Evolutionary conservation across 2,329 filamentous ascomycete species (phyloP).

Genomic region (Teratosphaeria zuluensis): DNA sequence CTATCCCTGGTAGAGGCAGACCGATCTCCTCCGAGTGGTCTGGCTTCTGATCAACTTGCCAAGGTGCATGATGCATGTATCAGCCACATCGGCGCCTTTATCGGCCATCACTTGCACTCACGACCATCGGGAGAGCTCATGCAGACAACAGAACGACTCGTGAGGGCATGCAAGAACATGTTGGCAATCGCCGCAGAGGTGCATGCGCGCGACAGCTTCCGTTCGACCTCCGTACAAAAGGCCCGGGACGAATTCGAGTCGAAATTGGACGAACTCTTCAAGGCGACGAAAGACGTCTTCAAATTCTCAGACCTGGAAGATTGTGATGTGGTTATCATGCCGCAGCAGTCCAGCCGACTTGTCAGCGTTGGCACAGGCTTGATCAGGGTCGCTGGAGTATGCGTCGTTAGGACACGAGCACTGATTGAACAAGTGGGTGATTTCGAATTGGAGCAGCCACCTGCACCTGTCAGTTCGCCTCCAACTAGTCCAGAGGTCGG

Average conservation of each 20-base stretch:
- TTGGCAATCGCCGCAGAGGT: slow-evolving; percentile 73
- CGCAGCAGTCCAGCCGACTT: slow-evolving; percentile 29
- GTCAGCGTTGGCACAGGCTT: slow-evolving; percentile 21
- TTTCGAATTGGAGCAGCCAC: slow-evolving; percentile 13
- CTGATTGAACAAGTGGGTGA: slow-evolving; percentile 67
- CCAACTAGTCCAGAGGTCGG: not conserved
- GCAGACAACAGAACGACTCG: slow-evolving; percentile 71
- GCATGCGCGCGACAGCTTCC: slow-evolving; percentile 63
- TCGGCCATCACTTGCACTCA: slow-evolving; percentile 88
- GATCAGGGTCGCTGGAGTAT: slow-evolving; percentile 78
- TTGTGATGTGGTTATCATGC: slow-evolving; percentile 67
- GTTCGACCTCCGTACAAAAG: slow-evolving; percentile 55
- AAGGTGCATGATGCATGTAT: slow-evolving; percentile 79
- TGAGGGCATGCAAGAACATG: slow-evolving; percentile 69
- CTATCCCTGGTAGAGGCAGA: slow-evolving; percentile 19
- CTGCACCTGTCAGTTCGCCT: not conserved
- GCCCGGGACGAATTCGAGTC: slow-evolving; percentile 70
- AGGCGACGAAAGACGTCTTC: slow-evolving; percentile 71
- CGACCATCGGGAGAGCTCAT: slow-evolving; percentile 77
- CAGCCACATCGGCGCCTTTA: slow-evolving; percentile 84
- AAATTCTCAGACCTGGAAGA: slow-evolving; percentile 57
- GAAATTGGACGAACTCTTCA: slow-evolving; percentile 69
- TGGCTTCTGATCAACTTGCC: slow-evolving; percentile 76
- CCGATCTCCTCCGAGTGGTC: slow-evolving; percentile 41
- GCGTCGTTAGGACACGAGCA: slow-evolving; percentile 74